These are phyloP conservation scores for Penicillium sp. DNA, from an alignment of 2,329 filamentous ascomycete species.

Conservation along the genomic window DNA sequence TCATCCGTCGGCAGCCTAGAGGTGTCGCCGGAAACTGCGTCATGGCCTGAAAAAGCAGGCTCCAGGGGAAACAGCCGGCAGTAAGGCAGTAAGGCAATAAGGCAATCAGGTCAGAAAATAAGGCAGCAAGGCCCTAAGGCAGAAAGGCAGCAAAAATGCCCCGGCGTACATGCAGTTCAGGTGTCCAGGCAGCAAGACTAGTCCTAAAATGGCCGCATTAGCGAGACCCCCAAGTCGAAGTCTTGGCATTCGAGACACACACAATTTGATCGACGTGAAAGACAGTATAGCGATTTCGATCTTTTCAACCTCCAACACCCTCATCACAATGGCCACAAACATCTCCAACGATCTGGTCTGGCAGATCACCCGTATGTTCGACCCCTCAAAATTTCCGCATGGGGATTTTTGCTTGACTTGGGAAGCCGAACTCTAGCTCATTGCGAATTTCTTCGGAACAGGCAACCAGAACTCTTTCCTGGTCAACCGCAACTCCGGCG, in stretches of 20 bases:
- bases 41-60: slow-evolving; percentile 9
- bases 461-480: slow-evolving; percentile 87
- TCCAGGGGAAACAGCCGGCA: too few relatives aligned
- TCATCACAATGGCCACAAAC: slow-evolving; percentile 58
- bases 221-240: slow-evolving; percentile 31
- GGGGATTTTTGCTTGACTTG: neutral
- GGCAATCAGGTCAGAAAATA: neutral
- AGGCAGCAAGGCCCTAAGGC: neutral
- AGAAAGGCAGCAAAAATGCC: neutral
- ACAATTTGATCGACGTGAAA: slow-evolving; percentile 13
- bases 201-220: slow-evolving; percentile 40
- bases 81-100: neutral
- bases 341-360: slow-evolving; percentile 90
- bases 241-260: slow-evolving; percentile 33
- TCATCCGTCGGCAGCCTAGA: slow-evolving; percentile 6
- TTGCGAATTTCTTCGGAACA: slow-evolving; percentile 42
- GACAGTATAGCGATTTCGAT: slow-evolving; percentile 22
- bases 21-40: slow-evolving; percentile 1
- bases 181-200: slow-evolving; percentile 20
- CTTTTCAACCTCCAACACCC: slow-evolving; percentile 26
- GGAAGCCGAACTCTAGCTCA: slow-evolving; percentile 9
- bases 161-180: slow-evolving; percentile 10
- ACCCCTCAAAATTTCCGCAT: neutral
- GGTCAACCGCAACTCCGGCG: slow-evolving; percentile 80
- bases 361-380: slow-evolving; percentile 85